Evolutionary conservation across 2,329 filamentous ascomycete species (phyloP), one percentile per base, ranked within the genome.

Genomic region (Aureobasidium sp.): DNA sequence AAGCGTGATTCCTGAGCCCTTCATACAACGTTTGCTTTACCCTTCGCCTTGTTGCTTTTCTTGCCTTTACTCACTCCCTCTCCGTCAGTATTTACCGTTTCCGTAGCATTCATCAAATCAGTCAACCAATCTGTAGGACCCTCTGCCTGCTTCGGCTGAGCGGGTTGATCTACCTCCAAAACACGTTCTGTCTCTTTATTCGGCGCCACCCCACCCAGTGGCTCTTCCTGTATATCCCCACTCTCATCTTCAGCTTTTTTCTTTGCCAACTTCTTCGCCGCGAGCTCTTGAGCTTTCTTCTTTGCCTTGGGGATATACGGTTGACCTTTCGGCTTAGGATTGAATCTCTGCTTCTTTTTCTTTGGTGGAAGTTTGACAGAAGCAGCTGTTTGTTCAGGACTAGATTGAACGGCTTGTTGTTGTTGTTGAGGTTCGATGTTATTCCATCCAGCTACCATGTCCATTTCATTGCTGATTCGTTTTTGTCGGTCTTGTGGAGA

Each of bases 311-410:
- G 42, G 1, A 59, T 59, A 23, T 47, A 59, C 15, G 55, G 55
- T 40, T 59, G 55, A 18, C 55, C 55, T 15, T 59, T 59, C 18
- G 55, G 55, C 13, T 61, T 61, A 10, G 45, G 58, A 4, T 48
- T 61, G 33, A 61, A 61, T 18, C 58, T 61, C 33, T 45, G 55
- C 25, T 59, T 59, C n/a, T 59, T 59, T 42, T 59, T 59, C 42
- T 59, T 59, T 15, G 16, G 2, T 13, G 13, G 29, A 36, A 42
- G 42, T 36, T 59, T 59, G 23, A 50, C 33, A 38, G 45, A 18
- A 27, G 36, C 53, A 55, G 40, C 18, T n/a, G n/a, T n/a, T 27
- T 36, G 27, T 50, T 62, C 59, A 18, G 59, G 59, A 25, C 59
- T 62, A 11, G 59, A 62, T 27, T 61, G 58, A 15, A 42, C 23